Evolutionary conservation across 2,329 filamentous ascomycete genomes (phyloP).

Genomic region (Erysiphe pulchra): DNA sequence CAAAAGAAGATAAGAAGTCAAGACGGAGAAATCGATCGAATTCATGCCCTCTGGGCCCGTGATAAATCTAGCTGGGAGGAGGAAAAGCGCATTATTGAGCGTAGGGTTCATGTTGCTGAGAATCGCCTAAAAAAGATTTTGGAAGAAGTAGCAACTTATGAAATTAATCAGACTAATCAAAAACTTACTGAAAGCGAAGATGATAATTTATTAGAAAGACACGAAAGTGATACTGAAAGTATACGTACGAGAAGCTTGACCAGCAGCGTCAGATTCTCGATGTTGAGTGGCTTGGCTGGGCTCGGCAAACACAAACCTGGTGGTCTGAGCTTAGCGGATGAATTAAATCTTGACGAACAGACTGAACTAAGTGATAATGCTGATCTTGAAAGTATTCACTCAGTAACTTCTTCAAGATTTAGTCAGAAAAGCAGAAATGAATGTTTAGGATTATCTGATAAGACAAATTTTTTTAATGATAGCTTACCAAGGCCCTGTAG

Average conservation of each 20-base stretch:
- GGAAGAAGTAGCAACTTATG: conserved; percentile 56
- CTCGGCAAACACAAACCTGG: conserved; percentile 28
- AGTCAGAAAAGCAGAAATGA: too few species aligned
- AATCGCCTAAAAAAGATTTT: conserved; percentile 60
- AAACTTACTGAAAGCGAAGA: conserved; percentile 36
- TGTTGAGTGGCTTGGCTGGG: conserved; percentile 29
- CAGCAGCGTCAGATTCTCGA: conserved; percentile 48
- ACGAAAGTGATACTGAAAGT: conserved; percentile 43
- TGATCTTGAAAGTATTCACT: conserved; percentile 30
- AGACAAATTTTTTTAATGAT: too few species aligned
- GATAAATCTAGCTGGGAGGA: conserved; percentile 71
- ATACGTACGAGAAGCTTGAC: conserved; percentile 48
- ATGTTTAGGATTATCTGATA: too few species aligned
- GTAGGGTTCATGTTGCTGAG: conserved; percentile 74
- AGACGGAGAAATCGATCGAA: conserved; percentile 59
- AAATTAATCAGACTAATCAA: conserved; percentile 21
- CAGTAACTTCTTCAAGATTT: too few species aligned
- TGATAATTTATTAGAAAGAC: conserved; percentile 18
- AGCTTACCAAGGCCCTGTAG: conserved; percentile 30
- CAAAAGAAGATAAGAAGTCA: conserved; percentile 57
- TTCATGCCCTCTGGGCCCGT: conserved; percentile 55
- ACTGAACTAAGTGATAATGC: conserved; percentile 47
- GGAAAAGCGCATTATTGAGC: conserved; percentile 58
- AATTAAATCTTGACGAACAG: conserved; percentile 67
- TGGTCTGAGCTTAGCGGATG: conserved; percentile 65